A percentile compares a stretch with the other conserved stretches of the same genome.
These are phyloP conservation scores for Crithidia expoeki DNA, from an alignment of 208 protist genomes.

Conservation along the genomic window DNA sequence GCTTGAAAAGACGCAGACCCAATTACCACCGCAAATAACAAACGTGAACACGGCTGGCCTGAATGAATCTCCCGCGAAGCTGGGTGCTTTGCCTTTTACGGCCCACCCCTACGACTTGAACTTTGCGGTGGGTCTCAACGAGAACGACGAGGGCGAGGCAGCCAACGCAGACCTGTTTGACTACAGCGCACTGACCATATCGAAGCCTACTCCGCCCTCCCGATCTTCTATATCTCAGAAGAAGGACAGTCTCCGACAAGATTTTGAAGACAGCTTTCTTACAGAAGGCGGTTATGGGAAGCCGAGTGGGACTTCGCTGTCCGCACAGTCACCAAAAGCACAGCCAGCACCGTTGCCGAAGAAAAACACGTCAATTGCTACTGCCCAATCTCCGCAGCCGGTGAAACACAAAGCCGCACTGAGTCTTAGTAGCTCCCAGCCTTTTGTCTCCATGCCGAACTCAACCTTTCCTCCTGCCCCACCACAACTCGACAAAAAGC, in stretches of 20 bases:
- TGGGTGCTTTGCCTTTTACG: not conserved
- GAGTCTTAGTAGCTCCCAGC: not conserved
- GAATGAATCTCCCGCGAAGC: not conserved
- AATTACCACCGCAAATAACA: not conserved
- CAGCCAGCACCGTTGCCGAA: not conserved
- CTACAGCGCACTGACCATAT: not conserved
- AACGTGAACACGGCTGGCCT: not conserved
- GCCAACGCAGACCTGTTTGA: not conserved
- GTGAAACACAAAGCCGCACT: too few species aligned
- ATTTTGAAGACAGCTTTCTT: not conserved
- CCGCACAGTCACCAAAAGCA: not conserved
- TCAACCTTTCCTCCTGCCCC: not conserved
- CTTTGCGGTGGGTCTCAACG: not conserved
- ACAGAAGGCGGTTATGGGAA: not conserved
- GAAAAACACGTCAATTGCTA: not conserved
- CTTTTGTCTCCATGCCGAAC: not conserved
- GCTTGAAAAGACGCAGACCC: not conserved
- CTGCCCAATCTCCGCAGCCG: too few species aligned
- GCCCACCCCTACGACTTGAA: conserved; percentile 13
- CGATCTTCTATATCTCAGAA: not conserved
- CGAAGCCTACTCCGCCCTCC: not conserved
- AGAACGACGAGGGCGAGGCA: not conserved
- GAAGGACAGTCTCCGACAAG: not conserved
- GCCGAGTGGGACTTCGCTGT: not conserved
- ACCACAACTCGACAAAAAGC: not conserved